Conservation (phyloP, 2,329 filamentous ascomycete species). For the Aspergillus luchuensis region DNA sequence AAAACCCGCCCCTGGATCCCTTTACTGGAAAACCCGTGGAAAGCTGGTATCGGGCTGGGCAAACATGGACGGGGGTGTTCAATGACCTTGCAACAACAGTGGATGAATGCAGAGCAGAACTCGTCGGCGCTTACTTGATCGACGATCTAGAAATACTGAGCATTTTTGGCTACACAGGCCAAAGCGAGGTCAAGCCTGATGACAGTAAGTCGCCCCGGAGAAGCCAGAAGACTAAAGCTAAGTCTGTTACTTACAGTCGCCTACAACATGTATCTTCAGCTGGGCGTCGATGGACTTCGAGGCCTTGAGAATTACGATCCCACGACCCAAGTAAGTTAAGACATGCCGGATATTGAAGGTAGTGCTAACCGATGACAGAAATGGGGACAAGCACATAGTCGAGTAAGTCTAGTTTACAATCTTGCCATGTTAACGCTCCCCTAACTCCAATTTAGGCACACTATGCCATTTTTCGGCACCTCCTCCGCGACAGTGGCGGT, state of each 20-base stretch:
- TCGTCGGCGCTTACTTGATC: slow-evolving; percentile 50
- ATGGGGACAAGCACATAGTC: slow-evolving; percentile 22
- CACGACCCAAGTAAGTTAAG: slow-evolving; percentile 41
- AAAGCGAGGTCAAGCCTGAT: slow-evolving; percentile 12
- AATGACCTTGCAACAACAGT: slow-evolving; percentile 61
- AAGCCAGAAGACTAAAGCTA: slow-evolving; percentile 30
- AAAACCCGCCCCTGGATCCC: slow-evolving; percentile 59
- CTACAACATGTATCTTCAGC: slow-evolving; percentile 47
- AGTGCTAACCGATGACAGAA: slow-evolving; percentile 10
- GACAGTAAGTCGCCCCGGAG: slow-evolving; percentile 11
- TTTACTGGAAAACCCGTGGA: slow-evolving; percentile 56
- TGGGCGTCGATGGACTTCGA: slow-evolving; percentile 47
- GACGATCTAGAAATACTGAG: slow-evolving; percentile 47
- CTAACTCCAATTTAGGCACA: slow-evolving; percentile 50
- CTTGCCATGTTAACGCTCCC: background rate
- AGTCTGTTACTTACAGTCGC: slow-evolving; percentile 29
- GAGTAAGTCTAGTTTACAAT: slow-evolving; percentile 5
- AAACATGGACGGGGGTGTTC: slow-evolving; percentile 66
- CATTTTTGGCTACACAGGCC: slow-evolving; percentile 38
- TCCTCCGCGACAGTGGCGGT: slow-evolving; percentile 56
- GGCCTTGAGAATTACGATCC: slow-evolving; percentile 44
- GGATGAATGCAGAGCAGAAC: slow-evolving; percentile 57
- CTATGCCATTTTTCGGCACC: slow-evolving; percentile 63
- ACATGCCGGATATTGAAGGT: background rate
- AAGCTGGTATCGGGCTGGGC: slow-evolving; percentile 59